A percentile compares a stretch with the other conserved stretches of the same genome.
These are phyloP conservation scores for Pseudozyma flocculosa DNA, from an alignment of 1,284 basidiomycete species.

Conservation along the genomic window DNA sequence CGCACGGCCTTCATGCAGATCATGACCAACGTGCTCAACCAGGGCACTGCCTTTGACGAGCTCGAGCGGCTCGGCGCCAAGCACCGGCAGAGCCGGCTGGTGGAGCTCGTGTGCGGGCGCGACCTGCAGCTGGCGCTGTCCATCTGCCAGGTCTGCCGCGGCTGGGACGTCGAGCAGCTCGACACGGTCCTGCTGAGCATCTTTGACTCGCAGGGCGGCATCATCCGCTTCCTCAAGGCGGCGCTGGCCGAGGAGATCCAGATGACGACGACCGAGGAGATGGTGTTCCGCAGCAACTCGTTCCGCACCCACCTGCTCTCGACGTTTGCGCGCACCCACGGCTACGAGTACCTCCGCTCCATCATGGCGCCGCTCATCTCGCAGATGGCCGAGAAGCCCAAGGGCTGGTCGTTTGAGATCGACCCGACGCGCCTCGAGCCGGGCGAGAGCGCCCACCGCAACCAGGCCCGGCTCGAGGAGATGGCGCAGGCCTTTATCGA, in stretches of 20 bases:
- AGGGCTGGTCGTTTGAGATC: constrained; percentile 53
- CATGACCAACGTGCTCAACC: constrained; percentile 79
- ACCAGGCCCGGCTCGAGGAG: constrained; percentile 48
- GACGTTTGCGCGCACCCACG: constrained; percentile 49
- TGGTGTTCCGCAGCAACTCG: constrained; percentile 55
- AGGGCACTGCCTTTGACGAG: constrained; percentile 62
- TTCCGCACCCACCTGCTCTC: constrained; percentile 49
- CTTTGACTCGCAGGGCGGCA: constrained; percentile 49
- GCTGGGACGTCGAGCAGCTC: constrained; percentile 41
- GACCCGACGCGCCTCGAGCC: constrained; percentile 42
- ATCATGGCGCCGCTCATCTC: constrained; percentile 51
- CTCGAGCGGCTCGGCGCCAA: constrained; percentile 41
- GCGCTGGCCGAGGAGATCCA: constrained; percentile 49
- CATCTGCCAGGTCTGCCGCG: constrained; percentile 44
- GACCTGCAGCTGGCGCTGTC: constrained; percentile 47
- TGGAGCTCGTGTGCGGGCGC: constrained; percentile 44
- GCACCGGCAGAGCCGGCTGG: constrained; percentile 37
- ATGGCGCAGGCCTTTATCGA: constrained; percentile 52
- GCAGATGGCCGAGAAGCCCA: constrained; percentile 44
- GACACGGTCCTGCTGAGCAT: constrained; percentile 45
- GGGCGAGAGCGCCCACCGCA: constrained; percentile 39
- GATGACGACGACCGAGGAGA: constrained; percentile 44
- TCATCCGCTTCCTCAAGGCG: constrained; percentile 47
- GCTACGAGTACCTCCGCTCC: constrained; percentile 52
- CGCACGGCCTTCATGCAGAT: constrained; percentile 82